Percentiles rank a stretch among this genome's conserved stretches.
phyloP scores from a whole-genome alignment of 139 green algal species.

The Zygnema circumcarinatum region DNA sequence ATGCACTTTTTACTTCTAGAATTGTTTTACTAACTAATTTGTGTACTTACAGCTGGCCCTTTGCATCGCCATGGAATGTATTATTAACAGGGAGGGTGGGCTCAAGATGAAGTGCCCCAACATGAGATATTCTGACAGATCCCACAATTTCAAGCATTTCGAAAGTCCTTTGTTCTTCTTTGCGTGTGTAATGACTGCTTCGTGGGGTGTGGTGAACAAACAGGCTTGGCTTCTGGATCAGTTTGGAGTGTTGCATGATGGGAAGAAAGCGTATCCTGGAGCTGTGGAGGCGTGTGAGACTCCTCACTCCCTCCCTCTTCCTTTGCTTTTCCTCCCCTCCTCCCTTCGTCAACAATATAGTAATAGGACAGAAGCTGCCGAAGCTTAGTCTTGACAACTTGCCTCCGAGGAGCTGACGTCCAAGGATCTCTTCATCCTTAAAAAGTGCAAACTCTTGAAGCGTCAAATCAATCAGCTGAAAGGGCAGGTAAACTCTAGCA shows the following conservation, averaged over 20 bases:
- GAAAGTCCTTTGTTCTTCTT: neutral
- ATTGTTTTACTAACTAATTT: neutral
- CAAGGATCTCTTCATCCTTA: no score
- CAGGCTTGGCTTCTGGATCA: slow-evolving; percentile 79
- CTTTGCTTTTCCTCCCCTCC: no score
- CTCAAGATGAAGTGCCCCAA: no score
- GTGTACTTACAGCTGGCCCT: neutral
- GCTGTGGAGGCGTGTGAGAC: slow-evolving; percentile 47
- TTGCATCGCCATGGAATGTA: no score
- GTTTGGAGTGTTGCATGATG: slow-evolving; percentile 91
- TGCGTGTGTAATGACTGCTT: neutral
- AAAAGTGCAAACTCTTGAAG: no score
- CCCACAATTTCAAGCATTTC: neutral
- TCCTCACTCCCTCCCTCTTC: neutral
- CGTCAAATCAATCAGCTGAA: no score
- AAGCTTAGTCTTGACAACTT: no score
- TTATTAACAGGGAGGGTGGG: no score
- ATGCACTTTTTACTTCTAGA: neutral
- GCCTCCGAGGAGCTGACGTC: no score
- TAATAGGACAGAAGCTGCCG: no score
- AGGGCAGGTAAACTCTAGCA: no score
- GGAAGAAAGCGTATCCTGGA: slow-evolving; percentile 58
- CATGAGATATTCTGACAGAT: neutral
- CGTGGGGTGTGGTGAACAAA: neutral
- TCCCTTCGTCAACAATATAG: no score